These are phyloP conservation scores for Pilaira anomala DNA, from an alignment of 192 early-diverging fungal genomes.

Conservation along the genomic window DNA sequence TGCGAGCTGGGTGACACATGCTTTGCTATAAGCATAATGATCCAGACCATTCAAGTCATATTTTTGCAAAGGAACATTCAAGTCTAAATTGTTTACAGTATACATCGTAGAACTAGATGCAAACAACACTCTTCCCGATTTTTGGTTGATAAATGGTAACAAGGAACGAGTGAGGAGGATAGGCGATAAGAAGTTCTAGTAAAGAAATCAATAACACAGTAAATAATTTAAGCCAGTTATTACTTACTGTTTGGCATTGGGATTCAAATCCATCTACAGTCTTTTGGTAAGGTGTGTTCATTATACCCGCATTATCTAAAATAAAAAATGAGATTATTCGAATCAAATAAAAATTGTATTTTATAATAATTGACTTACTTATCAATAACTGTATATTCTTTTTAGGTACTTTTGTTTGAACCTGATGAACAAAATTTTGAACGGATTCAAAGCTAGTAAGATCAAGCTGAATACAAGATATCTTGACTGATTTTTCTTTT, in stretches of 20 bases:
- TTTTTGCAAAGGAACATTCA: neutral
- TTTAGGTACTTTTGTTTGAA: slow-evolving; percentile 3
- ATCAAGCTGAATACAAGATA: slow-evolving; percentile 1
- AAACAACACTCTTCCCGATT: neutral
- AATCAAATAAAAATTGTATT: neutral
- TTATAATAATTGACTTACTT: neutral
- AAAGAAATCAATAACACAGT: neutral
- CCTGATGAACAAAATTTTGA: neutral
- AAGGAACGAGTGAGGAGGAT: neutral
- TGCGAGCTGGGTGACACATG: slow-evolving; percentile 1
- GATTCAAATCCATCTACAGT: slow-evolving; percentile 12
- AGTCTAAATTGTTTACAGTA: slow-evolving; percentile 1
- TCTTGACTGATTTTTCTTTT: neutral
- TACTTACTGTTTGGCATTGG: slow-evolving; percentile 19
- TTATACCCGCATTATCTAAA: slow-evolving; percentile 23
- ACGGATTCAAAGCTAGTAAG: slow-evolving; percentile 13
- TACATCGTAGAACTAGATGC: slow-evolving; percentile 20
- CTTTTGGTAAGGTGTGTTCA: slow-evolving; percentile 9
- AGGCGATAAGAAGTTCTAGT: slow-evolving; percentile 14
- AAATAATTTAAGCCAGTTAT: neutral
- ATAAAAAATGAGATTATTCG: neutral
- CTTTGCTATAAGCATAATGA: slow-evolving; percentile 18
- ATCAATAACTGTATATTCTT: neutral
- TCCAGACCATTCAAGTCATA: slow-evolving; percentile 10
- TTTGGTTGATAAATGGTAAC: neutral